Percentiles rank a stretch among this genome's conserved stretches.
phyloP scores from a whole-genome alignment of 371 early-diverging fungal genomes.

The Mucor sp. region DNA sequence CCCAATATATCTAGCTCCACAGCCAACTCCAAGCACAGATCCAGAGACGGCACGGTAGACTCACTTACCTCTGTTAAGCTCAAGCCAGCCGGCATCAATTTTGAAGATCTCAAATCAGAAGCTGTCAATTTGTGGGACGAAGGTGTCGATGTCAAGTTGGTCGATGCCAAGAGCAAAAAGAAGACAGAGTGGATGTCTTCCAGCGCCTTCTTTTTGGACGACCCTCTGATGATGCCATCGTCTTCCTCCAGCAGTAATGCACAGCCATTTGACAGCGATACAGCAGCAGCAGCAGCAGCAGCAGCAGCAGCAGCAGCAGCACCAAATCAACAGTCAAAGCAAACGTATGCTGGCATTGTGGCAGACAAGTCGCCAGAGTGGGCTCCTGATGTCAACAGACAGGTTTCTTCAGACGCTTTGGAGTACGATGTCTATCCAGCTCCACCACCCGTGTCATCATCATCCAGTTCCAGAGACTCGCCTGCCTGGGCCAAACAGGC shows the following conservation, averaged over 20 bases:
- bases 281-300: too few relatives aligned
- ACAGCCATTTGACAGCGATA: not conserved
- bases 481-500: not conserved
- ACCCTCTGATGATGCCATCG: not conserved
- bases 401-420: not conserved
- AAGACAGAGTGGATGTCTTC: conserved; percentile 29
- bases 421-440: not conserved
- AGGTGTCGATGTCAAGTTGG: conserved; percentile 33
- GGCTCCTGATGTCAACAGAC: conserved; percentile 3
- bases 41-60: not conserved
- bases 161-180: conserved; percentile 15
- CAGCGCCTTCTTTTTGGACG: conserved; percentile 21
- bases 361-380: conserved; percentile 11
- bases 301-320: too few relatives aligned
- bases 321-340: not conserved
- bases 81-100: conserved; percentile 7
- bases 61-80: conserved; percentile 13
- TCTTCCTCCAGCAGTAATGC: not conserved
- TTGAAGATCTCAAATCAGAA: conserved; percentile 33
- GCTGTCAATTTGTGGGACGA: conserved; percentile 32
- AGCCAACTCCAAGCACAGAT: not conserved
- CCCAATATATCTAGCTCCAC: not conserved
- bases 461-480: not conserved
- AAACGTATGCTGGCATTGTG: conserved; percentile 4
- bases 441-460: not conserved